Evolutionary conservation across 495 filamentous ascomycete genomes (phyloP), one percentile per base, ranked within the genome.

Genomic region (Podospora anserina): DNA sequence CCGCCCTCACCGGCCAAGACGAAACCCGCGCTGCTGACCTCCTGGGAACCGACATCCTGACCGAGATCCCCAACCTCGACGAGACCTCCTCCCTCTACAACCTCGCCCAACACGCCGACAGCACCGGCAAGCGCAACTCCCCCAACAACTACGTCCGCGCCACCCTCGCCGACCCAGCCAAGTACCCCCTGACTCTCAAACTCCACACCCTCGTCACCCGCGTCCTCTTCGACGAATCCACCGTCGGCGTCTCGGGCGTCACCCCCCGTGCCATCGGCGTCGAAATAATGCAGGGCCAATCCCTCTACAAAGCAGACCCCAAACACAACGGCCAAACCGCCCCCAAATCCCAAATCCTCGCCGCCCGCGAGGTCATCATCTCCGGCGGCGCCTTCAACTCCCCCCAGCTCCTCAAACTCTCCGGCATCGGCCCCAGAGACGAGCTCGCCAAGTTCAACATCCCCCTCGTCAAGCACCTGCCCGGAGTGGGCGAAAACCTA

Each of bases 401-500:
- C 26, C 87, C 87, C 0, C 84, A 88, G 67, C 78, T 89, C n/a
- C 78, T 89, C n/a, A 86, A 82, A 71, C 79, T 84, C 20, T 78
- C 75, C 74, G 82, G 82, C 32, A 76, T 83, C 56, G 82, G 82
- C 0, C 80, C 81, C 4, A 74, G 72, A 3, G 70, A 70, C 19
- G 81, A 83, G 67, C 77, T 83, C 0, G 44, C 72, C 32, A 76
- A 79, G 66, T 81, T 82, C 67, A 58, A 71, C 63, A 88, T 89
- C 61, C 68, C 78, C 20, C 76, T 84, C 27, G 70, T 82, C 30
- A 79, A 85, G 28, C 77, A 88, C 61, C 76, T 83, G 0, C 85
- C 85, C 1, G 87, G 86, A 1, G 87, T 89, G 0, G 86, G 87
- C 11, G 84, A 85, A 72, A 86, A 85, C 28, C 78, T 89, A 0